Base-by-base conservation (phyloP, 1,139 yeast species). In the Nadsonia starkeyi-henricii region DNA sequence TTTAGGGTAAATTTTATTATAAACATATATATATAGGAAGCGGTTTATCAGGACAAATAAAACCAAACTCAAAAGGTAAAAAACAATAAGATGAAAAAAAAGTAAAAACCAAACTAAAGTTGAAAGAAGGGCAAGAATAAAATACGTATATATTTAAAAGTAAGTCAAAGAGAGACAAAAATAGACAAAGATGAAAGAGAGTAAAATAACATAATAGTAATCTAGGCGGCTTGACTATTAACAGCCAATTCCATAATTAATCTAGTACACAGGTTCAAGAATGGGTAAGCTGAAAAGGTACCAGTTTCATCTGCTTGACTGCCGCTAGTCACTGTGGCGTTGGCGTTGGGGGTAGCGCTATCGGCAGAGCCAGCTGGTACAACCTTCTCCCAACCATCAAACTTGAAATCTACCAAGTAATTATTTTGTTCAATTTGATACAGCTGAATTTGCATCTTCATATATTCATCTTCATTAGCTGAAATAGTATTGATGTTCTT, bases 241-340 rank as follows among this genome's bases (percentile, higher is more conserved):
- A 91, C 97, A 1, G 97, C 97, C 57, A 91, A 73, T 65, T 91
- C 97, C 96, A 91, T 88, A 55, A 91, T 91, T 55, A 91, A 74
- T 60, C 89, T 72, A 1, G 97, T 89, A 28, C 96, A 93, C 59
- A 91, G 70, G 66, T 91, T 96, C 60, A 91, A 70, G 64, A 91
- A 91, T 39, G 98, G 97, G 61, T 89, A 91, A 0, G 96, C 96
- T 45, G 94, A 82, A 60, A 88, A 86, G 18, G 94, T 81, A 52
- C 78, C 79, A 48, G 49, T 47, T n/a, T 47, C 46, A 41, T 43
- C 44, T 19, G 46, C 28, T 19, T 43, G 41, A 21, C 44, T 47
- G 53, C 17, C 54, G 48, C 4, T 54, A 55, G 26, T 51, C 58
- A 20, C 53, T 54, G 5, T 30, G 8, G 45, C 26, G 8, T 42